phyloP scores from a whole-genome alignment of 2,329 filamentous ascomycete genomes.

The Verticillium nonalfalfae region DNA sequence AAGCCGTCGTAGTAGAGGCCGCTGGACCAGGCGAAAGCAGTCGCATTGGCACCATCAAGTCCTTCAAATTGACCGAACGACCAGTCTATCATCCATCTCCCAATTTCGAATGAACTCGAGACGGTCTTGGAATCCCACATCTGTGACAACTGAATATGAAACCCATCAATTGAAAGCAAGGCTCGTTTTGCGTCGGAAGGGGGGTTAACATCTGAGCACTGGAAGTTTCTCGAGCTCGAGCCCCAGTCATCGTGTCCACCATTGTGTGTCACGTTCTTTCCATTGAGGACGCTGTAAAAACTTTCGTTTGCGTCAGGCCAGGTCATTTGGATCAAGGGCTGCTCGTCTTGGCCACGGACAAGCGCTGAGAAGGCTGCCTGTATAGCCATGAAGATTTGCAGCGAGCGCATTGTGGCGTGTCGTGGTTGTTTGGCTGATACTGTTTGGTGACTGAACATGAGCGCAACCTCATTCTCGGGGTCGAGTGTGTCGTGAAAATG shows the following conservation, averaged over 20 bases:
- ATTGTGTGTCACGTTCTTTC: not conserved
- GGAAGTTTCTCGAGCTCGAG: not conserved
- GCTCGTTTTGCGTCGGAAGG: not conserved
- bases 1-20: not conserved
- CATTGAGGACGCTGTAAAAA: not conserved
- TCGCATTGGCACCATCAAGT: not conserved
- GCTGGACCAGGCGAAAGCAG: not conserved
- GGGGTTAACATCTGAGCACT: not conserved
- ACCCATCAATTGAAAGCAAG: not conserved
- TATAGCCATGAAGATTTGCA: not conserved
- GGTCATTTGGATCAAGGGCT: not conserved
- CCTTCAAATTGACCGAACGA: not conserved
- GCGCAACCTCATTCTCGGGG: too few species aligned
- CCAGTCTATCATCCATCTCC: not conserved
- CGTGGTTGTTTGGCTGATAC: too few species aligned
- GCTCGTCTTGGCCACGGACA: not conserved
- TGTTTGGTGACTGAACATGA: too few species aligned
- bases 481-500: too few species aligned
- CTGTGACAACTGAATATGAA: not conserved
- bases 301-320: not conserved
- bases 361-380: not conserved
- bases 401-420: not conserved
- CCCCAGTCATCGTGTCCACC: too few species aligned
- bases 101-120: not conserved
- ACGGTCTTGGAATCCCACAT: not conserved